A percentile compares a stretch with the other conserved stretches of the same genome.
Evolutionary conservation across 805 yeast species (phyloP).

Genomic region (Teunomyces gatunensis): DNA sequence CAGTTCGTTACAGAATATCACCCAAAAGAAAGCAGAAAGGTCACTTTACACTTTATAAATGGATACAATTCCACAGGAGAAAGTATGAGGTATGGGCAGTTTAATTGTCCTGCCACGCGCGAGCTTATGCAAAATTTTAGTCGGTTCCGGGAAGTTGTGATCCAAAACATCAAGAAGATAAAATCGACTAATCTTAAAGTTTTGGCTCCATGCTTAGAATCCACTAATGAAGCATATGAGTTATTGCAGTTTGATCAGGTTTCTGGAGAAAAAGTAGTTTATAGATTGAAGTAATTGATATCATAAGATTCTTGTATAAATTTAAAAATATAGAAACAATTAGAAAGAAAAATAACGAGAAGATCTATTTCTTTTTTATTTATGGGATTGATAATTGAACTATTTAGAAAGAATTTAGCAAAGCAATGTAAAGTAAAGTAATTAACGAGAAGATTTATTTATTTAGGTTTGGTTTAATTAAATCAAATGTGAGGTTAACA

Average conservation of each 20-base stretch:
- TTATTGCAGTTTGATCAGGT: slow-evolving; percentile 38
- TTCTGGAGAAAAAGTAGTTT: slow-evolving; percentile 45
- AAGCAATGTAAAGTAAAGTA: no score
- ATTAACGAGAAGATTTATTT: no score
- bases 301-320: neutral
- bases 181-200: slow-evolving; percentile 21
- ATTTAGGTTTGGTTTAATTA: no score
- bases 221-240: slow-evolving; percentile 36
- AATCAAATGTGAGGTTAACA: no score
- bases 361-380: no score
- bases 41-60: slow-evolving; percentile 1
- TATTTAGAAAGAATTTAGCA: no score
- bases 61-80: slow-evolving; percentile 9
- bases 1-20: neutral
- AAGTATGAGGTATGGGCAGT: neutral
- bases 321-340: no score
- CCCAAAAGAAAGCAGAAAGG: slow-evolving; percentile 4
- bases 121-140: slow-evolving; percentile 9
- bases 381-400: no score
- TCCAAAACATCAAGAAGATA: slow-evolving; percentile 14
- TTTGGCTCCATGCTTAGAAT: slow-evolving; percentile 24
- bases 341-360: no score
- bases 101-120: slow-evolving; percentile 3
- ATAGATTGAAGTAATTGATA: slow-evolving; percentile 17
- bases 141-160: slow-evolving; percentile 23